These are phyloP conservation scores for Termitomyces sp. DNA, from an alignment of 768 basidiomycete species.

Conservation along the genomic window DNA sequence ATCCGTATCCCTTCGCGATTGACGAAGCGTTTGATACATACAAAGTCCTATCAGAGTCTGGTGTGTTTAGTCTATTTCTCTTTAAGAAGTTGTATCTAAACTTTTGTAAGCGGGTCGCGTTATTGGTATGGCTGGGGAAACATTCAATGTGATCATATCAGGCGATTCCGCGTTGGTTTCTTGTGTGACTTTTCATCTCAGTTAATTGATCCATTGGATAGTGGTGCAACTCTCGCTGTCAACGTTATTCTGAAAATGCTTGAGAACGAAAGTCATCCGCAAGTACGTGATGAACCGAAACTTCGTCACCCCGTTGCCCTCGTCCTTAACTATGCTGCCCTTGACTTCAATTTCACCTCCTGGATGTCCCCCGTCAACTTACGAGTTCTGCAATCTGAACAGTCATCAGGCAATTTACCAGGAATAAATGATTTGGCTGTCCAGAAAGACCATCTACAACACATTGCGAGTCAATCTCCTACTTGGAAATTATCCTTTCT, in stretches of 20 bases:
- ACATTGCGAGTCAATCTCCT: constrained; percentile 42
- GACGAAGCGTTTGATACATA: constrained; percentile 95
- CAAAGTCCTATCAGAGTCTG: constrained; percentile 69
- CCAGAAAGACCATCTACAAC: constrained; percentile 86
- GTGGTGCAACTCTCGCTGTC: constrained; percentile 84
- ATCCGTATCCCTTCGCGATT: constrained; percentile 95
- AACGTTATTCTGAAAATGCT: constrained; percentile 83
- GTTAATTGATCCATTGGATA: constrained; percentile 24
- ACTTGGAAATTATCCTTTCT: not conserved
- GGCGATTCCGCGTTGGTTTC: constrained; percentile 95
- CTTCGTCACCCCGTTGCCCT: constrained; percentile 77
- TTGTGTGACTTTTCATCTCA: not conserved
- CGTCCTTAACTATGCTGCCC: constrained; percentile 84
- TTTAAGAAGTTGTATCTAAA: not conserved
- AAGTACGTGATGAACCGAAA: constrained; percentile 25
- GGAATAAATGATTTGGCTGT: constrained; percentile 64
- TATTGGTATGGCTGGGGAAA: constrained; percentile 86
- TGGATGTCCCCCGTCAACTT: constrained; percentile 91
- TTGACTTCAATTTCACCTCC: constrained; percentile 97
- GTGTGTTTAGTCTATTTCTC: constrained; percentile 22
- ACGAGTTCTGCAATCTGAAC: constrained; percentile 80
- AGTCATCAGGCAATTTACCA: constrained; percentile 77
- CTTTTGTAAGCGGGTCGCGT: constrained; percentile 51
- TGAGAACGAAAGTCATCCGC: constrained; percentile 46
- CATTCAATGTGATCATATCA: constrained; percentile 71